Percentiles rank a stretch among this genome's conserved stretches.
These are phyloP conservation scores for Tuber microsphaerosporum DNA, from an alignment of 495 filamentous ascomycete species.

Conservation along the genomic window DNA sequence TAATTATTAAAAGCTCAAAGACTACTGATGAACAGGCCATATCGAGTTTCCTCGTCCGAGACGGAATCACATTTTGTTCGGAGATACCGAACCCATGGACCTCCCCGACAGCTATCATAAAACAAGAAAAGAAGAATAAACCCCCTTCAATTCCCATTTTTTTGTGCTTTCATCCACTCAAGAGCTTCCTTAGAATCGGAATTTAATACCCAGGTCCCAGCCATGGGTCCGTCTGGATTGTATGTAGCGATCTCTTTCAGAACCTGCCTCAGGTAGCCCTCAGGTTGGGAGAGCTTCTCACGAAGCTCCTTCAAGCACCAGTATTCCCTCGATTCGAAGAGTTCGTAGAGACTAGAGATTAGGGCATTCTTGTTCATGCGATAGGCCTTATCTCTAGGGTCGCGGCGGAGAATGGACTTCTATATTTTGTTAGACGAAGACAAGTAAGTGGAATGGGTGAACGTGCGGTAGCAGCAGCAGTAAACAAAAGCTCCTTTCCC, in stretches of 20 bases:
- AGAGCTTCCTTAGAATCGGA: slow-evolving; percentile 52
- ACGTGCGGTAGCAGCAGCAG: not conserved
- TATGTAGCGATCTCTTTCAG: slow-evolving; percentile 72
- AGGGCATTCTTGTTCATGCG: slow-evolving; percentile 82
- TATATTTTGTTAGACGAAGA: not conserved
- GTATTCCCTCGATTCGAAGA: slow-evolving; percentile 74
- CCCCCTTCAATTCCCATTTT: not conserved
- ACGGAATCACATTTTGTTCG: not conserved
- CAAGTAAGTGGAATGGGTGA: not conserved
- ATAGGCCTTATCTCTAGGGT: slow-evolving; percentile 45
- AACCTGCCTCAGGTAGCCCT: slow-evolving; percentile 77
- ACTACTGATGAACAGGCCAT: not conserved
- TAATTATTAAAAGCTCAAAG: no score
- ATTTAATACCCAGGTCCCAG: slow-evolving; percentile 72
- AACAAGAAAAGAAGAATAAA: not conserved
- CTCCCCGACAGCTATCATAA: not conserved
- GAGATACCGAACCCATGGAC: not conserved
- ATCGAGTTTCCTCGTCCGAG: not conserved
- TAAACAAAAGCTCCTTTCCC: not conserved
- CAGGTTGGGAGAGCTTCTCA: slow-evolving; percentile 66
- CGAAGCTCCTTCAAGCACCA: slow-evolving; percentile 80
- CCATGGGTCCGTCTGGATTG: slow-evolving; percentile 68
- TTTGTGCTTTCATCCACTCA: not conserved
- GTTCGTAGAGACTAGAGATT: slow-evolving; percentile 68
- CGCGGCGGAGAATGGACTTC: not conserved